A percentile compares a stretch with the other conserved stretches of the same genome.
phyloP scores from a whole-genome alignment of 345 rosid species.

The Euphorbia pulcherrima region DNA sequence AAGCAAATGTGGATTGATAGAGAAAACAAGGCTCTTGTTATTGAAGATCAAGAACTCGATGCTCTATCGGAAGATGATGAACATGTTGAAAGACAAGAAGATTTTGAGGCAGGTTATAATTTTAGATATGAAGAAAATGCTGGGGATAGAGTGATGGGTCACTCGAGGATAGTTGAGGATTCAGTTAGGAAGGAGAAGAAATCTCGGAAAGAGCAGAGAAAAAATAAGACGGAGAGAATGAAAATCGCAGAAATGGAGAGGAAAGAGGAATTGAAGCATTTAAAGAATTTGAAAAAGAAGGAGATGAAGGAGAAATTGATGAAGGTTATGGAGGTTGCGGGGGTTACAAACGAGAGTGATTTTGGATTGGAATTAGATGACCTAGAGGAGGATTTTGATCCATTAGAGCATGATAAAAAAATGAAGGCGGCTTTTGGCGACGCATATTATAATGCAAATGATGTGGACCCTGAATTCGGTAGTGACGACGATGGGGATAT shows the following conservation, averaged over 20 bases:
- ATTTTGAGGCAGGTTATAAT: constrained; percentile 41
- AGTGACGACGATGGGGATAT: constrained; percentile 41
- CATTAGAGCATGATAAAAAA: constrained; percentile 67
- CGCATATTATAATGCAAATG: constrained; percentile 60
- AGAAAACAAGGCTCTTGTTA: constrained; percentile 19
- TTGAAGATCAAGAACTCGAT: constrained; percentile 42
- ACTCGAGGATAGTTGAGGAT: constrained; percentile 68
- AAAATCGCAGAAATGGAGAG: constrained; percentile 61
- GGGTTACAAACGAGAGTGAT: constrained; percentile 50
- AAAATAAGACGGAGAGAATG: constrained; percentile 66
- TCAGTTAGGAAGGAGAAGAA: constrained; percentile 78
- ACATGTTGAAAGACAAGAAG: constrained; percentile 51
- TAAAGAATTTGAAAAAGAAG: constrained; percentile 86
- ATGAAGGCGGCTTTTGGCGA: constrained; percentile 69
- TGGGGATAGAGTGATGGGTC: constrained; percentile 66
- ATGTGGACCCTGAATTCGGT: constrained; percentile 42
- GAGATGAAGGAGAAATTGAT: constrained; percentile 73
- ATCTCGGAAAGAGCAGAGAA: constrained; percentile 66
- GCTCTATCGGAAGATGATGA: constrained; percentile 55
- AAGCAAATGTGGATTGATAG: constrained; percentile 73
- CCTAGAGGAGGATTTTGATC: constrained; percentile 76
- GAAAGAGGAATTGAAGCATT: constrained; percentile 73
- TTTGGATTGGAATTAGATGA: constrained; percentile 33
- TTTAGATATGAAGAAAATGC: constrained; percentile 66
- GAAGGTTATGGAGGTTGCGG: constrained; percentile 65